Base-by-base conservation (phyloP, 1,284 basidiomycete genomes). In the Rhodotorula sp. region DNA sequence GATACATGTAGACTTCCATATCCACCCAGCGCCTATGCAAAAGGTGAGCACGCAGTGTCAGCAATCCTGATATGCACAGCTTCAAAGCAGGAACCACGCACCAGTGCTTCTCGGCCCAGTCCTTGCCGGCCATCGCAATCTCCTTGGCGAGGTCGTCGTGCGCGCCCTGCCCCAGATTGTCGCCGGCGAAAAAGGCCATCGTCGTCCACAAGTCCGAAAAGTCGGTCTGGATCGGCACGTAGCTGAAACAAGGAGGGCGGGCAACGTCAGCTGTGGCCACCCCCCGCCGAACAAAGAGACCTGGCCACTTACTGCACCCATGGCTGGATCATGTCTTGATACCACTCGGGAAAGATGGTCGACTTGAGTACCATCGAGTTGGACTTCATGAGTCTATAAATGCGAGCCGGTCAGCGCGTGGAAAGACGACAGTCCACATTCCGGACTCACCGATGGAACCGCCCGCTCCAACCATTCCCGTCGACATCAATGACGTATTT, bases 331-430 rank as follows among this genome's bases (percentile, higher is more conserved):
- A 75, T 73, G 51, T 76, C 75, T 26, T 68, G 46, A 52, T 72
- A 79, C 78, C 78, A 89, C 80, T 89, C 88, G 0, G 87, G 87
- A 73, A 87, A 89, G 48, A 87, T 83, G 0, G 87, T 89, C 10
- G 85, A 81, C 79, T 89, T 89, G 78, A 89, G 86, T 14, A 90
- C 81, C 58, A 89, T 81, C 10, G 88, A 85, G 65, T 88, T 87
- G n/a, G 86, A 85, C 47, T 86, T 86, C 74, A 90, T 86, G 21
- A 90, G 82, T 1, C 88, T 65, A 66, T 61, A 54, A 49, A 73
- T 72, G 26, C 5, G 23, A 18, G 49, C 4, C 8, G n/a, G 29
- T 12, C 16, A 16, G 54, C n/a, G 54, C 54, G 26, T 56, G 14
- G 31, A 26, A 12, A 10, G 10, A 26, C 54, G 3, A 29, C 26